Percentiles rank a stretch among this genome's conserved stretches.
Evolutionary conservation across 2,329 filamentous ascomycete genomes (phyloP).

Genomic region (Huntiella abstrusa): DNA sequence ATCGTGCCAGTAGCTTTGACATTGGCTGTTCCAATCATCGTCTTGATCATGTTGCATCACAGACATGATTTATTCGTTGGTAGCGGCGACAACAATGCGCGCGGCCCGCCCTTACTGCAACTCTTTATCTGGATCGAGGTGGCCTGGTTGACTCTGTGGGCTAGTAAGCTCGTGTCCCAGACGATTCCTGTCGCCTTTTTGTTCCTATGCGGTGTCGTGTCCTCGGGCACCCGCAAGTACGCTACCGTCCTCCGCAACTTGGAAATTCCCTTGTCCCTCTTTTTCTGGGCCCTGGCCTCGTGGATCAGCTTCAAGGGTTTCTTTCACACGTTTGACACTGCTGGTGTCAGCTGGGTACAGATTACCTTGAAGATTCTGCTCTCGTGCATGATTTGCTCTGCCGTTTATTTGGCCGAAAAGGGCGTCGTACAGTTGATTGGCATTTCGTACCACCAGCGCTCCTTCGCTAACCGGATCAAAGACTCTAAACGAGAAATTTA

Average conservation of each 20-base stretch:
- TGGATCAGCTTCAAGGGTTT: constrained; percentile 43
- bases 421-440: constrained; percentile 65
- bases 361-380: constrained; percentile 45
- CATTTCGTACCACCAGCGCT: constrained; percentile 69
- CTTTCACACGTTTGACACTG: constrained; percentile 20
- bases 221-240: constrained; percentile 52
- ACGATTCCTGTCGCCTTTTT: constrained; percentile 43
- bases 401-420: constrained; percentile 60
- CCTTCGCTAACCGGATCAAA: constrained; percentile 67
- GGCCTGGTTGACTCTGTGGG: constrained; percentile 49
- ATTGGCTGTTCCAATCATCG: constrained; percentile 41
- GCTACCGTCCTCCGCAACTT: constrained; percentile 44
- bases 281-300: constrained; percentile 47
- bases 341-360: constrained; percentile 32
- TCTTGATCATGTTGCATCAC: constrained; percentile 28
- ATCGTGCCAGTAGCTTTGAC: constrained; percentile 43
- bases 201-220: constrained; percentile 50
- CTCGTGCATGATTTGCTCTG: constrained; percentile 46
- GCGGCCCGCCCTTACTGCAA: constrained; percentile 34
- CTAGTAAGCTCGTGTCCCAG: constrained; percentile 45
- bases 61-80: constrained; percentile 22
- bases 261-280: constrained; percentile 46
- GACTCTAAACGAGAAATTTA: constrained; percentile 75
- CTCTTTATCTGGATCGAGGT: constrained; percentile 53
- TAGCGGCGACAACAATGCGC: constrained; percentile 13